Conservation (phyloP, 345 rosid species). For the Camelina laxa region DNA sequence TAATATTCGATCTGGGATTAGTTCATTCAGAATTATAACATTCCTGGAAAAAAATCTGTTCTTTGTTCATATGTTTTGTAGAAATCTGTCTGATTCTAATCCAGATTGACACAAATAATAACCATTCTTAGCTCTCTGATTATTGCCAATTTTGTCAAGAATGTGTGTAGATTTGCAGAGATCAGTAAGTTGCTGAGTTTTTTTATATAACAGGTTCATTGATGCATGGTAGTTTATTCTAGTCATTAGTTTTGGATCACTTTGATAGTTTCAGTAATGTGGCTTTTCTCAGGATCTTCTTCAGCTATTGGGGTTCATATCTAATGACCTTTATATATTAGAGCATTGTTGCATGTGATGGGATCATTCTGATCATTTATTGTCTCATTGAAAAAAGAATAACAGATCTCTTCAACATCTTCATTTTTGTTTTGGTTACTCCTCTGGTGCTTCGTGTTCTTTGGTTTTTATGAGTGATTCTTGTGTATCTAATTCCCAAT, state of each 20-base stretch:
- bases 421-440: neutral
- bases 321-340: neutral
- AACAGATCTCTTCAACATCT: neutral
- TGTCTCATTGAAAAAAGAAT: neutral
- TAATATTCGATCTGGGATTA: constrained; percentile 2
- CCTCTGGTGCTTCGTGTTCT: neutral
- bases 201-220: neutral
- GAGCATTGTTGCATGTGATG: neutral
- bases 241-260: constrained; percentile 13
- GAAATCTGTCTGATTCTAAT: neutral
- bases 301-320: neutral
- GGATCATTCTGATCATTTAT: neutral
- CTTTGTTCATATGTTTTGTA: no score
- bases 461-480: constrained; percentile 17
- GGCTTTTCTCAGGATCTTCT: constrained; percentile 24
- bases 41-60: neutral
- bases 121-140: neutral
- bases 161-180: constrained; percentile 11
- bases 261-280: constrained; percentile 15
- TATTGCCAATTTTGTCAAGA: neutral
- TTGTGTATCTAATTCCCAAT: neutral
- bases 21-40: constrained; percentile 23
- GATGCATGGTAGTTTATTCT: neutral
- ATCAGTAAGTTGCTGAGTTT: constrained; percentile 11
- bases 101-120: neutral